Evolutionary conservation across 2,329 filamentous ascomycete species (phyloP).

Genomic region (Ascochyta pisi): DNA sequence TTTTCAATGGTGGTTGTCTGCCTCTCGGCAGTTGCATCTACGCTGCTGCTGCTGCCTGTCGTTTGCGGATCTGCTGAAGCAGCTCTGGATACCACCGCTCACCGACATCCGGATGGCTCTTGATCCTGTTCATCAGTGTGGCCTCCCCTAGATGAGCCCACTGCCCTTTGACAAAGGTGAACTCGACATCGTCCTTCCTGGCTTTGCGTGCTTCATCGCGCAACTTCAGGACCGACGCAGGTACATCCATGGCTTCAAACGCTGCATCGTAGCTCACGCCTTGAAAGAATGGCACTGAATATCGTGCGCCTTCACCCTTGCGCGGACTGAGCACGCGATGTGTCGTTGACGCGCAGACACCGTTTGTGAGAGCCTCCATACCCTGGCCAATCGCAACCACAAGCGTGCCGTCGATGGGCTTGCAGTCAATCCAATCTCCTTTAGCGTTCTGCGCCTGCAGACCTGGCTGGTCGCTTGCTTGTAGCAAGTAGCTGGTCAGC

Average conservation of each 20-base stretch:
- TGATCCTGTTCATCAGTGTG: conserved; percentile 81
- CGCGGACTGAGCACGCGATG: conserved; percentile 80
- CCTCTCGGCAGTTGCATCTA: conserved; percentile 8
- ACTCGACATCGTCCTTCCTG: conserved; percentile 77
- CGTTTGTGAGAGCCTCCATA: conserved; percentile 82
- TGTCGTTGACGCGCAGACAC: conserved; percentile 81
- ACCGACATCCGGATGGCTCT: conserved; percentile 86
- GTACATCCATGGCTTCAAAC: conserved; percentile 78
- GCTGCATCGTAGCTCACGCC: conserved; percentile 79
- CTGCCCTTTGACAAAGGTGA: conserved; percentile 77
- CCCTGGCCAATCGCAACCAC: conserved; percentile 90
- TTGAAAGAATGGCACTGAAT: conserved; percentile 87
- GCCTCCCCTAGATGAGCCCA: conserved; percentile 78
- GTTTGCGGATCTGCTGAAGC: conserved; percentile 51
- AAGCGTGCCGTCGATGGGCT: conserved; percentile 76
- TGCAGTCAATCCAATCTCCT: conserved; percentile 83
- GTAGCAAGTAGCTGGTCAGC: conserved; percentile 81
- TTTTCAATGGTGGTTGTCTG: conserved; percentile 1
- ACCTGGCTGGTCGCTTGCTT: conserved; percentile 76
- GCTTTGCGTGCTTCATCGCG: conserved; percentile 65
- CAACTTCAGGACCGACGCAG: conserved; percentile 68
- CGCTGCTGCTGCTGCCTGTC: conserved; percentile 41
- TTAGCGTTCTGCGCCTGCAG: conserved; percentile 82
- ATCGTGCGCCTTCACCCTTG: conserved; percentile 74
- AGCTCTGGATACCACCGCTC: conserved; percentile 69